Conservation (phyloP, 345 rosid species). For the Nephelium lappaceum region DNA sequence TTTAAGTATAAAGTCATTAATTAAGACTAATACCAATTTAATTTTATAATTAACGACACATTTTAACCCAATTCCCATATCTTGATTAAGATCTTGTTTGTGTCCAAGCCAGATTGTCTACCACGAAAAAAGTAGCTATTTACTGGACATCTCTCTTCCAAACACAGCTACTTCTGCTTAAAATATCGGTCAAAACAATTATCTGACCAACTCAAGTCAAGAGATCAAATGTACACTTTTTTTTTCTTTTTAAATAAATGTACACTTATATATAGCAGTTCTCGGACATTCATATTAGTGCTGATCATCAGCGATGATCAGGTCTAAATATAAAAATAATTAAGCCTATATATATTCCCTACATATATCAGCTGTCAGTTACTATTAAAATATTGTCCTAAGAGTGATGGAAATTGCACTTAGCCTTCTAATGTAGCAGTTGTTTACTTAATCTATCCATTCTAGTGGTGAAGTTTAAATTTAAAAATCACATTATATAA, state of each 20-base stretch:
- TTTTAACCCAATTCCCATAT: slow-evolving; percentile 1
- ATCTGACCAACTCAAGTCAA: not conserved
- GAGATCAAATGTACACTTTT: not conserved
- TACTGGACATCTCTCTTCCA: not conserved
- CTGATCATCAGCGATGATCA: not conserved
- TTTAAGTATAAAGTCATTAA: not conserved
- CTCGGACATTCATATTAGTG: not conserved
- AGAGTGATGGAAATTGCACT: no score
- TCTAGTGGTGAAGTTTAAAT: no score
- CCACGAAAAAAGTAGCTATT: not conserved
- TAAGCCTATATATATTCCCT: no score
- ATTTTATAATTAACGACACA: not conserved
- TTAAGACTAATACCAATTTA: not conserved
- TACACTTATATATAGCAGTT: not conserved
- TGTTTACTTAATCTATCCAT: no score
- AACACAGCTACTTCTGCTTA: not conserved
- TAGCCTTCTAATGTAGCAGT: no score
- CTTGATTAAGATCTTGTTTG: not conserved
- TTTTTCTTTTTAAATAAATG: no score
- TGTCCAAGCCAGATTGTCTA: slow-evolving; percentile 9
- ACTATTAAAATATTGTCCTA: no score
- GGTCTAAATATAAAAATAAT: no score
- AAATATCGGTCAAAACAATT: no score
- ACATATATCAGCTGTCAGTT: no score
- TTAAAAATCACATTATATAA: no score